Conservation (phyloP, 2,329 filamentous ascomycete species). For the Colletotrichum agaves region DNA sequence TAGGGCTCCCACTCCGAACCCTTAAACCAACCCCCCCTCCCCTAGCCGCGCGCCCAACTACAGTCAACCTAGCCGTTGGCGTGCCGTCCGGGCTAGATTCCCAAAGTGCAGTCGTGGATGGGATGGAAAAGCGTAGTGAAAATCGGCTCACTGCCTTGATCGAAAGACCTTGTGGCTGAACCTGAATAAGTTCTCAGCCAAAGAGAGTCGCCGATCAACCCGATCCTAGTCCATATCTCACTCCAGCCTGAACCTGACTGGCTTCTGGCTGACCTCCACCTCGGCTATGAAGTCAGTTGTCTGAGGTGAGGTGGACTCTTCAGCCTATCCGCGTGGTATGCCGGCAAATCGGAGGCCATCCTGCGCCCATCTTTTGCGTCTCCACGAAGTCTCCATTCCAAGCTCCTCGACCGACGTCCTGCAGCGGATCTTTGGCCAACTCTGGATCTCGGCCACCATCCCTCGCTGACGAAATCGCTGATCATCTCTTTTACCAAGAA, state of each 20-base stretch:
- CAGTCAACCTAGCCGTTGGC: background rate
- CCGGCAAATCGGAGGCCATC: constrained; percentile 19
- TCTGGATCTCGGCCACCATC: constrained; percentile 6
- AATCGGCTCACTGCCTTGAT: background rate
- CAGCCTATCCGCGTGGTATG: background rate
- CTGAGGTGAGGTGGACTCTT: constrained; percentile 1
- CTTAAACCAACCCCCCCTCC: constrained; percentile 19
- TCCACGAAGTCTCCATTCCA: background rate
- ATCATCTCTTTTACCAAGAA: background rate
- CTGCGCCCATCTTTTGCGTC: background rate
- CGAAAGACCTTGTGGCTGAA: too few relatives aligned
- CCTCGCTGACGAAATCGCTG: constrained; percentile 18
- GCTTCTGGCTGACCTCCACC: background rate
- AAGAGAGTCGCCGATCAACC: background rate
- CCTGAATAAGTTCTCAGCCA: too few relatives aligned
- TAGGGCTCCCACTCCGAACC: constrained; percentile 34
- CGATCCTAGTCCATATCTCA: background rate
- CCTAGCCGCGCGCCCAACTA: constrained; percentile 13
- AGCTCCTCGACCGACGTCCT: background rate
- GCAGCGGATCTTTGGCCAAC: constrained; percentile 23
- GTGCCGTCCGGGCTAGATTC: background rate
- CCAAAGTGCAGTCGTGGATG: too few relatives aligned
- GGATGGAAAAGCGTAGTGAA: too few relatives aligned
- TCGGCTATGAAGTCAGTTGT: background rate
- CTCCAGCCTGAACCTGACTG: background rate